phyloP scores from a whole-genome alignment of 2,329 filamentous ascomycete species.

The Cercospora citrullina region DNA sequence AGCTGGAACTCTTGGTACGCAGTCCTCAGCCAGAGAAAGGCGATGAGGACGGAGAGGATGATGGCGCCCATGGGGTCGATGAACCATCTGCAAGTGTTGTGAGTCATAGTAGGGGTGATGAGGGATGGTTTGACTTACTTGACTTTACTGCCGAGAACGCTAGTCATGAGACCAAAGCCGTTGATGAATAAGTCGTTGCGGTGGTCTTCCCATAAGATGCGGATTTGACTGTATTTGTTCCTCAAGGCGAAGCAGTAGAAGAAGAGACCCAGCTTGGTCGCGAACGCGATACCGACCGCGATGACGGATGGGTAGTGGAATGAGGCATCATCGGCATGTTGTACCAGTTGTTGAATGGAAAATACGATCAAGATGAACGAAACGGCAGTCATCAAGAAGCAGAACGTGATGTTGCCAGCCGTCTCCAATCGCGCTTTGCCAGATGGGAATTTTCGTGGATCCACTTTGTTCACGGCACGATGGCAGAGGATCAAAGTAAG shows the following conservation, averaged over 20 bases:
- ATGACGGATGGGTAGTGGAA: constrained; percentile 85
- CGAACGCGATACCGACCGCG: constrained; percentile 79
- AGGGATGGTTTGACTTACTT: constrained; percentile 34
- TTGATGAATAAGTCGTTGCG: constrained; percentile 98
- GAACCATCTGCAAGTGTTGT: constrained; percentile 66
- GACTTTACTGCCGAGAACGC: constrained; percentile 84
- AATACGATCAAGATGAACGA: constrained; percentile 92
- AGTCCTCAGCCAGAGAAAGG: constrained; percentile 77
- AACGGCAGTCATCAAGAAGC: constrained; percentile 91
- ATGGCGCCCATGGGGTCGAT: constrained; percentile 92
- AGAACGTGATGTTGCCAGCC: constrained; percentile 93
- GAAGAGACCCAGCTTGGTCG: constrained; percentile 80
- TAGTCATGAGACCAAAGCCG: constrained; percentile 81
- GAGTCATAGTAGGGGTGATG: neutral
- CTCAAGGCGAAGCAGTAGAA: constrained; percentile 89
- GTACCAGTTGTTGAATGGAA: constrained; percentile 68
- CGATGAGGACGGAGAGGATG: constrained; percentile 75
- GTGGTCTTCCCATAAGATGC: constrained; percentile 95
- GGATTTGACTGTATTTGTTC: constrained; percentile 86
- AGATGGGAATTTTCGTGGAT: constrained; percentile 81
- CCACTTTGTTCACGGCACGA: constrained; percentile 83
- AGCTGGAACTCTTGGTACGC: constrained; percentile 88
- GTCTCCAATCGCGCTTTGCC: constrained; percentile 95
- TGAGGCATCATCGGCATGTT: constrained; percentile 53
- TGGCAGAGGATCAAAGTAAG: constrained; percentile 82